Conservation (phyloP, 2,329 filamentous ascomycete species). For the Lasiodiplodia sp. region DNA sequence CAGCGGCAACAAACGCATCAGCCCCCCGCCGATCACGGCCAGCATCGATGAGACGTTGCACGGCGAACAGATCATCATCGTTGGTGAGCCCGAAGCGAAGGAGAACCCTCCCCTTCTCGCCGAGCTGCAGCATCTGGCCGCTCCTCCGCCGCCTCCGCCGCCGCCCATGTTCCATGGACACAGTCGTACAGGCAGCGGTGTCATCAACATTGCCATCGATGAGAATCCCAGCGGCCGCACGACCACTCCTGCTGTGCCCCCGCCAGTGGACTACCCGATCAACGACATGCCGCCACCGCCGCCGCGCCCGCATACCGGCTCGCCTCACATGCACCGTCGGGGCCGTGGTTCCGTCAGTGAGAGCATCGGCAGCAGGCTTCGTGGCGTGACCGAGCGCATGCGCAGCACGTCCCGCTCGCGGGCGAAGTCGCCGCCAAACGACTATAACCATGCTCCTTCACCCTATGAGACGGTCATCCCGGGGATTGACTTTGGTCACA, state of each 20-base stretch:
- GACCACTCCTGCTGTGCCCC: constrained; percentile 18
- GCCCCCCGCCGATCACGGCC: constrained; percentile 52
- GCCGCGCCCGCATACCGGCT: constrained; percentile 38
- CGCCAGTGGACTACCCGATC: constrained; percentile 25
- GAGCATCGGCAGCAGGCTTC: constrained; percentile 59
- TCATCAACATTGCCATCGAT: constrained; percentile 57
- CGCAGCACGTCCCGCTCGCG: constrained; percentile 64
- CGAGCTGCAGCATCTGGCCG: constrained; percentile 67
- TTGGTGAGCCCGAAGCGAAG: constrained; percentile 45
- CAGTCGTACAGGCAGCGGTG: constrained; percentile 41
- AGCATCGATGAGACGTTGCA: constrained; percentile 64
- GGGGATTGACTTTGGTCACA: constrained; percentile 8
- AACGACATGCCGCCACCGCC: constrained; percentile 36
- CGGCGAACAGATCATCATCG: constrained; percentile 50
- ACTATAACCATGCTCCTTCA: constrained; percentile 36
- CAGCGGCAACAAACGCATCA: constrained; percentile 47
- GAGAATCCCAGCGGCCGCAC: constrained; percentile 41
- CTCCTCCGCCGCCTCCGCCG: constrained; percentile 61
- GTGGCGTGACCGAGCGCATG: constrained; percentile 63
- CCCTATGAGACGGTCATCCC: constrained; percentile 53
- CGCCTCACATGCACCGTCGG: constrained; percentile 57
- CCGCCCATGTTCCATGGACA: constrained; percentile 42
- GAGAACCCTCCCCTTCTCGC: constrained; percentile 60
- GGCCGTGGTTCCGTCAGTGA: constrained; percentile 65
- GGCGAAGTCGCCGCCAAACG: constrained; percentile 55